Evolutionary conservation across 306 rosid species (phyloP), one percentile per base, ranked within the genome.

Genomic region (Rubus parviflorus): DNA sequence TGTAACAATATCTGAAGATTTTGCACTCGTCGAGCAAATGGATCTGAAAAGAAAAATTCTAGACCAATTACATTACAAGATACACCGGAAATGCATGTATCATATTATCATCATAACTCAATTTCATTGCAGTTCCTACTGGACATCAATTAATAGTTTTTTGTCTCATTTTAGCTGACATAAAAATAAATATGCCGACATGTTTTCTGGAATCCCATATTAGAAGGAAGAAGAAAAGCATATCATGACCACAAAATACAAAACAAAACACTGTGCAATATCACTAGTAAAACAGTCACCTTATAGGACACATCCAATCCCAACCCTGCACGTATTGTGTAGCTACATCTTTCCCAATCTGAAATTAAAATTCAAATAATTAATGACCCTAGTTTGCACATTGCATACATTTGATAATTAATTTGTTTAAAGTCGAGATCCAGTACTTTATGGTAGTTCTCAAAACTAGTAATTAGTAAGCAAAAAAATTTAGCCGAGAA

Each of bases 261-360:
- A 81, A 72, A n/a, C 11, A 70, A 25, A 48, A 65, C 81, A 75
- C 54, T 46, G 30, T 38, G 46, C 52, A 70, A 77, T 73, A 48
- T 48, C 74, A 70, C 20, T 45, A 20, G 46, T 61, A 67, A 77
- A 46, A 74, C 52, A 77, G 79, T 89, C 87, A 94, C 98, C 98
- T 94, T 88, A 94, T 94, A 78, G 98, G 98, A 88, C 92, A 84
- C 74, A 94, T 92, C 98, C 97, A 92, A 81, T 94, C 97, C 98
- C 98, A 94, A 61, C 98, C 98, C 85, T 94, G 86, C 64, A 94
- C 97, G 76, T 94, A 94, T 57, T 94, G 98, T 40, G 98, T 75
- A 62, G 98, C 83, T 56, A 94, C 97, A 84, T 94, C 97, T 87
- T 90, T 94, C 80, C 98, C 98, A 76, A 94, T 94, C 98, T 94